Evolutionary conservation across 2,329 filamentous ascomycete species (phyloP).

Genomic region (Paraphoma sp.): DNA sequence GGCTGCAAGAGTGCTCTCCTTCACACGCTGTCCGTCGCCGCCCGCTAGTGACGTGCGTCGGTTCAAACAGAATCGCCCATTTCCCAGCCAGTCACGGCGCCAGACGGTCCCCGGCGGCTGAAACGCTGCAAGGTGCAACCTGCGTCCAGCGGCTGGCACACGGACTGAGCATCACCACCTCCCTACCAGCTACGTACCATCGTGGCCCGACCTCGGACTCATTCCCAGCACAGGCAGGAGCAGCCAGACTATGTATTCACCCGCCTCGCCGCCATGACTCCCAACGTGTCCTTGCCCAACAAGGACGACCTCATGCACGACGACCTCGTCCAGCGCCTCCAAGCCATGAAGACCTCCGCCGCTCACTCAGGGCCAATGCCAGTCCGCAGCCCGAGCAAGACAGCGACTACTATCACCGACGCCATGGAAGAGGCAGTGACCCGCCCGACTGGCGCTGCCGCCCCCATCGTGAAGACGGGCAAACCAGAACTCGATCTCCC

Average conservation of each 20-base stretch:
- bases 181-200: conserved; percentile 25
- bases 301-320: conserved; percentile 18
- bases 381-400: conserved; percentile 10
- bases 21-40: conserved; percentile 36
- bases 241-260: conserved; percentile 36
- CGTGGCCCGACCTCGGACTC: conserved; percentile 19
- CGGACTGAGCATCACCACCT: conserved; percentile 26
- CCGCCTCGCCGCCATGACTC: conserved; percentile 35
- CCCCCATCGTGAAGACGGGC: conserved; percentile 1
- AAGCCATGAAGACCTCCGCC: conserved; percentile 26
- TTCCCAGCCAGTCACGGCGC: conserved; percentile 29
- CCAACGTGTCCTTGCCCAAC: conserved; percentile 23
- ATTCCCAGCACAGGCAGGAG: conserved; percentile 5
- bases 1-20: conserved; percentile 3
- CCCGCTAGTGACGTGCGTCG: conserved; percentile 19
- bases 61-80: conserved; percentile 26
- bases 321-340: conserved; percentile 31
- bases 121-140: conserved; percentile 43
- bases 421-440: conserved; percentile 2
- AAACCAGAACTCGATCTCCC: conserved; percentile 6
- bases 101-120: conserved; percentile 34
- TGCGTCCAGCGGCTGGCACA: conserved; percentile 32
- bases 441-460: background rate
- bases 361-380: conserved; percentile 9
- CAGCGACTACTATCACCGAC: conserved; percentile 5